Conservation (phyloP, 306 rosid genomes). For the Adenanthera pavonina region DNA sequence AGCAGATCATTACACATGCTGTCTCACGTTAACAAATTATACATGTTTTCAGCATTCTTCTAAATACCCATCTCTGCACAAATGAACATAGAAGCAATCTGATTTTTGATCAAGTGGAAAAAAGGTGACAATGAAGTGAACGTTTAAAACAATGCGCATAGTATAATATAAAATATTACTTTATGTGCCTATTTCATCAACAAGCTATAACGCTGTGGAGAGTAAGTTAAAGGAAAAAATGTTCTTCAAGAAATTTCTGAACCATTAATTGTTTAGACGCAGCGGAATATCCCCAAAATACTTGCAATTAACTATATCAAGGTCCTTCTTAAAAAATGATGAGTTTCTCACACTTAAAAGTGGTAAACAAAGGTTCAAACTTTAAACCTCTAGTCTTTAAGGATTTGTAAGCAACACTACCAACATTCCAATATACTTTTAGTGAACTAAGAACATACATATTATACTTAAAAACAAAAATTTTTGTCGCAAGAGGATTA, state of each 20-base stretch:
- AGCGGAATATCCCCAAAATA: not conserved
- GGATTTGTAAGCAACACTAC: too few relatives aligned
- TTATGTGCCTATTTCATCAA: not conserved
- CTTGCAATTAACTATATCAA: not conserved
- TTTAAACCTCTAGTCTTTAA: too few relatives aligned
- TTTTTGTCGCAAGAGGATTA: too few relatives aligned
- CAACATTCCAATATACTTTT: too few relatives aligned
- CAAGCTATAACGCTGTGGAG: not conserved
- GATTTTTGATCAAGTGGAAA: not conserved
- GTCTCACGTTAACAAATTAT: not conserved
- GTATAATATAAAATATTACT: not conserved
- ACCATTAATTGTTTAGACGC: not conserved
- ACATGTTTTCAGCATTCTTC: not conserved
- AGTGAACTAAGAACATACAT: too few relatives aligned
- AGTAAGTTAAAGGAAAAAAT: not conserved
- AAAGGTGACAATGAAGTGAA: not conserved
- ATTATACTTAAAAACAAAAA: too few relatives aligned
- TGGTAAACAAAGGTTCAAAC: too few relatives aligned
- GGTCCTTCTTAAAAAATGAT: not conserved
- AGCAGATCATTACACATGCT: not conserved
- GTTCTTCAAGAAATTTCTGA: not conserved
- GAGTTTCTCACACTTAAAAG: not conserved
- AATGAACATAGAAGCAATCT: not conserved
- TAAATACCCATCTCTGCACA: not conserved
- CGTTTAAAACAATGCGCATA: not conserved